These are phyloP conservation scores for Selaginella tamariscina DNA, from an alignment of 75 land plant species.

Conservation along the genomic window DNA sequence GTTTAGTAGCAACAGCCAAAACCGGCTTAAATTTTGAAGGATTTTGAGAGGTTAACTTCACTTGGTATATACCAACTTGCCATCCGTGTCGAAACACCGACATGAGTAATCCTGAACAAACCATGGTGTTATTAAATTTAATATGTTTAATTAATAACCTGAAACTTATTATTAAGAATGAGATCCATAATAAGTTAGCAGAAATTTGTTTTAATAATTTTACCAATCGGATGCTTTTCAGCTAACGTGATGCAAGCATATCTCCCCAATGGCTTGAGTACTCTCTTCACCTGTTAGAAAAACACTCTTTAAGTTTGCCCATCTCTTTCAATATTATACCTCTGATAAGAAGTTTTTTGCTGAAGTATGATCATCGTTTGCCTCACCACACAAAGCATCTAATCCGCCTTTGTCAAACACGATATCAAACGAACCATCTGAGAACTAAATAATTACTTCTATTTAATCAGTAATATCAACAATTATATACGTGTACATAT, in stretches of 20 bases:
- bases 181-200: too few relatives aligned
- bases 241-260: slow-evolving; percentile 78
- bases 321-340: slow-evolving; percentile 28
- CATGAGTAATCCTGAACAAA: slow-evolving; percentile 62
- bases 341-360: slow-evolving; percentile 72
- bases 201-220: too few relatives aligned
- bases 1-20: slow-evolving; percentile 49
- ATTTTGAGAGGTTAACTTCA: slow-evolving; percentile 23
- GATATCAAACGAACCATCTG: slow-evolving; percentile 57
- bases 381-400: slow-evolving; percentile 87
- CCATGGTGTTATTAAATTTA: too few relatives aligned
- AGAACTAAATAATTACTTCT: slow-evolving; percentile 48
- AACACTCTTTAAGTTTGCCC: background rate
- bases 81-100: slow-evolving; percentile 72
- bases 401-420: slow-evolving; percentile 89
- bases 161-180: too few relatives aligned
- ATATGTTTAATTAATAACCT: too few relatives aligned
- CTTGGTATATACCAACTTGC: slow-evolving; percentile 42
- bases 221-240: slow-evolving; percentile 78
- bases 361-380: slow-evolving; percentile 44
- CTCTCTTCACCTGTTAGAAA: slow-evolving; percentile 67
- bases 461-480: too few relatives aligned
- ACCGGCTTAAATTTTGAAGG: slow-evolving; percentile 45
- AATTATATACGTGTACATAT: too few relatives aligned
- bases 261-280: slow-evolving; percentile 51